A percentile compares a stretch with the other conserved stretches of the same genome.
These are phyloP conservation scores for Ceratobasidium sp. DNA, from an alignment of 1,284 basidiomycete species.

Conservation along the genomic window DNA sequence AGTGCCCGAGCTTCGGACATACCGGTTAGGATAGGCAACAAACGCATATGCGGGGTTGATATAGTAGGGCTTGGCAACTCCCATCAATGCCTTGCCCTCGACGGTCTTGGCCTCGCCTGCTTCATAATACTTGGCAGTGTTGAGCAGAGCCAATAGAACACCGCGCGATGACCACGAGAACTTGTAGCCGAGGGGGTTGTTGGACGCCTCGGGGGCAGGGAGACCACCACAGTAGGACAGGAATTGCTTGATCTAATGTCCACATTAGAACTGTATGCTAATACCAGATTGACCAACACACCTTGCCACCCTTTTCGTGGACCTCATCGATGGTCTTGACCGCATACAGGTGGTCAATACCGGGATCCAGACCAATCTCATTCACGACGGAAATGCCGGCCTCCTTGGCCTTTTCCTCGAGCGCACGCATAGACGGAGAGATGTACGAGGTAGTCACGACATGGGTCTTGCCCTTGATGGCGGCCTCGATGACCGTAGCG, in stretches of 20 bases:
- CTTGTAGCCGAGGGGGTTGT: conserved; percentile 98
- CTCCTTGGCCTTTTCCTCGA: conserved; percentile 82
- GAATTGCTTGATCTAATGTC: conserved; percentile 86
- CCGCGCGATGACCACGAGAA: conserved; percentile 99
- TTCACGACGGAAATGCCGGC: conserved; percentile 97
- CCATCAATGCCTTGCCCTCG: conserved; percentile 77
- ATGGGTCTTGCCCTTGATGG: conserved; percentile 92
- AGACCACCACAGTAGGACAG: conserved; percentile 97
- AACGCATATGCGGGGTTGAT: conserved; percentile 96
- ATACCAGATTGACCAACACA: conserved; percentile 45
- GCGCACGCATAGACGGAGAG: conserved; percentile 84
- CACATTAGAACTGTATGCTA: neutral
- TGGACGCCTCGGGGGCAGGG: conserved; percentile 86
- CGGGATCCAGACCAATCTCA: conserved; percentile 97
- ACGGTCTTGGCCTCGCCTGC: conserved; percentile 71
- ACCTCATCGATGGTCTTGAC: conserved; percentile 97
- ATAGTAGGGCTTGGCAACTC: conserved; percentile 88
- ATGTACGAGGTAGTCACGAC: conserved; percentile 98
- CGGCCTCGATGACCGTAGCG: conserved; percentile 89
- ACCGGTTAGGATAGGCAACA: conserved; percentile 95
- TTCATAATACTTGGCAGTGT: conserved; percentile 84
- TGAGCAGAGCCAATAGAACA: conserved; percentile 93
- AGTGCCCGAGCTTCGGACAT: neutral
- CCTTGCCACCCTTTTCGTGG: conserved; percentile 93
- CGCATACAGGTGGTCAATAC: conserved; percentile 94